Percentiles rank a stretch among this genome's conserved stretches.
Conservation (phyloP, 495 filamentous ascomycete species). For the Penicillium cinerascens region DNA sequence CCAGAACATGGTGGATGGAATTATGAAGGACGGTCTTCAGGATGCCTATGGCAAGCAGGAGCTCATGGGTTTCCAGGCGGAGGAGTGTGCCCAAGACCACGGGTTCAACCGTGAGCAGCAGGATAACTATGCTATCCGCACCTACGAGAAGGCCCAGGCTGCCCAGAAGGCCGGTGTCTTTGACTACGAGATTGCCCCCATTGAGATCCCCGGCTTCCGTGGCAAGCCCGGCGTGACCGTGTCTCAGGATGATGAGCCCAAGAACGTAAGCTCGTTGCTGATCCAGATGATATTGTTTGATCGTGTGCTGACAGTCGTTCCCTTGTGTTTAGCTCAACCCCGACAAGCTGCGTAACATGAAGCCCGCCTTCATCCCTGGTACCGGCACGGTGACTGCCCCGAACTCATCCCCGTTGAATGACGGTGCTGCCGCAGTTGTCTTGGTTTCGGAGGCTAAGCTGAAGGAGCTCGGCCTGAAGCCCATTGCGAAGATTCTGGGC, state of each 20-base stretch:
- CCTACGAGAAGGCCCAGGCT: constrained; percentile 85
- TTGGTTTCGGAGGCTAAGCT: constrained; percentile 87
- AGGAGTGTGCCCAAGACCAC: constrained; percentile 88
- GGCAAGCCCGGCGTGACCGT: constrained; percentile 83
- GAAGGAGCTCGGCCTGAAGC: constrained; percentile 82
- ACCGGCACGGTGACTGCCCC: constrained; percentile 91
- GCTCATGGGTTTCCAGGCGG: constrained; percentile 89
- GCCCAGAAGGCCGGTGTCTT: constrained; percentile 78
- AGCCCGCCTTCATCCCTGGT: constrained; percentile 78
- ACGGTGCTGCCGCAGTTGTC: constrained; percentile 86
- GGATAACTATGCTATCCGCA: constrained; percentile 89
- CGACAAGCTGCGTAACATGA: constrained; percentile 80
- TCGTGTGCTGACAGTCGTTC: constrained; percentile 15
- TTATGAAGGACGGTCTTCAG: constrained; percentile 86
- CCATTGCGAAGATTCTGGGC: constrained; percentile 90
- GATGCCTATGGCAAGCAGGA: constrained; percentile 87
- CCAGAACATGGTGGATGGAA: constrained; percentile 79
- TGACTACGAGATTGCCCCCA: constrained; percentile 79
- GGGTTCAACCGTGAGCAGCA: constrained; percentile 74
- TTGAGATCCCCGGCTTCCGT: constrained; percentile 81
- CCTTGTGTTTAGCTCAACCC: constrained; percentile 65
- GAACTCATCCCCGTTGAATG: constrained; percentile 93
- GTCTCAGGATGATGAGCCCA: constrained; percentile 88
- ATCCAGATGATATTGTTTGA: neutral
- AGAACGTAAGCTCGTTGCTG: constrained; percentile 58